A percentile compares a stretch with the other conserved stretches of the same genome.
These are phyloP conservation scores for Mycena vitilis DNA, from an alignment of 768 basidiomycete genomes.

Conservation along the genomic window DNA sequence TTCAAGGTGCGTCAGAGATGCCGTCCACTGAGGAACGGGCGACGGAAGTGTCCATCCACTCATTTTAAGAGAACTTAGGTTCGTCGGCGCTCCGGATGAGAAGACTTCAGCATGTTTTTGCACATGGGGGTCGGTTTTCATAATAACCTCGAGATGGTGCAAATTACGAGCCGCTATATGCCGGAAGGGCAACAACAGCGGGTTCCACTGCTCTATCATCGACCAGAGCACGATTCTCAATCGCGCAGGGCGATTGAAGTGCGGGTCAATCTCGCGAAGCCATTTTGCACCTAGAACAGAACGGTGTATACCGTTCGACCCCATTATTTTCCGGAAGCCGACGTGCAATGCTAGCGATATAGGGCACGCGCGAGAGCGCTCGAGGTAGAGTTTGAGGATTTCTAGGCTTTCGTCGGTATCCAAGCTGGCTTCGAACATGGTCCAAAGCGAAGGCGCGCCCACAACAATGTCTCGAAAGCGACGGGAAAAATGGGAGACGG, in stretches of 20 bases:
- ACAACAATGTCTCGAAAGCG: not conserved
- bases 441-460: not conserved
- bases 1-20: not conserved
- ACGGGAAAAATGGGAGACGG: not conserved
- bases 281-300: no score
- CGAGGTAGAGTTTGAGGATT: slow-evolving; percentile 2
- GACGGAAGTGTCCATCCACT: not conserved
- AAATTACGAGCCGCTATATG: not conserved
- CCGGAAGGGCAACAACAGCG: not conserved
- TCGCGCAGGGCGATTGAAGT: not conserved
- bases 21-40: no score
- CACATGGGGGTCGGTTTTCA: not conserved
- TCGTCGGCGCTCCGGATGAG: not conserved
- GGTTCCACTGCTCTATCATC: not conserved
- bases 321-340: no score
- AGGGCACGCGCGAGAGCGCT: not conserved
- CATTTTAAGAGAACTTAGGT: not conserved
- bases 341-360: not conserved
- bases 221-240: not conserved
- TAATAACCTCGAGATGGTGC: not conserved
- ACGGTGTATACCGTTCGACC: not conserved
- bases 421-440: not conserved
- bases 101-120: not conserved
- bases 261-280: not conserved
- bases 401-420: not conserved